These are phyloP conservation scores for Cystobasidium sp. DNA, from an alignment of 1,284 basidiomycete genomes.

Conservation along the genomic window DNA sequence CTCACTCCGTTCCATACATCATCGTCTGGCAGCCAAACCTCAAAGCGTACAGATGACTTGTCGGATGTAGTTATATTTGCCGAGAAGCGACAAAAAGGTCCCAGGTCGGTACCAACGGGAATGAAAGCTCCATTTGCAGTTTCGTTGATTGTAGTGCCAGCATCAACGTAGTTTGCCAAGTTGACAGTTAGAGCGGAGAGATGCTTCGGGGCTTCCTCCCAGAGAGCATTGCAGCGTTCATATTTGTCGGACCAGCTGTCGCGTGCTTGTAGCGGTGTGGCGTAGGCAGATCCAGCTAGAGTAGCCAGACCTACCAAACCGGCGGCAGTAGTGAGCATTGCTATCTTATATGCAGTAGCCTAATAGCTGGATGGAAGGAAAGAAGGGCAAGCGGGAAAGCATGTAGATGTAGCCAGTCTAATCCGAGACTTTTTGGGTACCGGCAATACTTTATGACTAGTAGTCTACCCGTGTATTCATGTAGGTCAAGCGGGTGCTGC, in stretches of 20 bases:
- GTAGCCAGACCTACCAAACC: constrained; percentile 7
- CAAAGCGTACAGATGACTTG: constrained; percentile 48
- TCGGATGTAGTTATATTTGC: constrained; percentile 43
- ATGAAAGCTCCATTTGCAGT: constrained; percentile 20
- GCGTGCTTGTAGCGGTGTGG: constrained; percentile 12
- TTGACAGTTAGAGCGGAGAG: constrained; percentile 36
- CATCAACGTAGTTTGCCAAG: constrained; percentile 23
- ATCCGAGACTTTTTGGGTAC: too few relatives aligned
- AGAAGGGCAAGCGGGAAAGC: too few relatives aligned
- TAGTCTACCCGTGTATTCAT: too few relatives aligned
- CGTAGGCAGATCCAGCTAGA: neutral
- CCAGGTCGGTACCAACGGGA: constrained; percentile 22
- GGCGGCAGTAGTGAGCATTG: neutral
- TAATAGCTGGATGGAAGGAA: neutral
- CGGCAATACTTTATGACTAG: too few relatives aligned
- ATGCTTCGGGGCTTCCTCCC: constrained; percentile 13
- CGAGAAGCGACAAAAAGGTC: constrained; percentile 38
- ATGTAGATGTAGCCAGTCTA: too few relatives aligned
- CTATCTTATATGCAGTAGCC: neutral
- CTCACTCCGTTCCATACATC: constrained; percentile 45
- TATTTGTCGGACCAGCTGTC: constrained; percentile 6
- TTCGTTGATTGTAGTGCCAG: constrained; percentile 31
- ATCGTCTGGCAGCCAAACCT: constrained; percentile 49
- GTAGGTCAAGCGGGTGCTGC: too few relatives aligned
- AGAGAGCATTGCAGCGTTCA: constrained; percentile 12